These are phyloP conservation scores for Pulveroboletus sp. DNA, from an alignment of 768 basidiomycete species.

Conservation along the genomic window DNA sequence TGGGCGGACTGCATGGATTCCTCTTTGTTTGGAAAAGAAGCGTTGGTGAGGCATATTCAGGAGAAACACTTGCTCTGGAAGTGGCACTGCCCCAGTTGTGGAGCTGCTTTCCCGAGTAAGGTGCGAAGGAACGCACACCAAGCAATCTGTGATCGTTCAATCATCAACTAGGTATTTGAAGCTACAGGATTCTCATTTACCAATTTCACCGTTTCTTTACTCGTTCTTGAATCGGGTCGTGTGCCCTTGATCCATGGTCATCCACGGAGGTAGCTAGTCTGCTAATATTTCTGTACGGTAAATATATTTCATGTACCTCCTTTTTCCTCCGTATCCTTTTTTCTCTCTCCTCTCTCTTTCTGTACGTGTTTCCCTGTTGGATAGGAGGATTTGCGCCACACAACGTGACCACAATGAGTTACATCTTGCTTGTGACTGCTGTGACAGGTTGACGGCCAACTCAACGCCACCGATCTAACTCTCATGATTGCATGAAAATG, in stretches of 20 bases:
- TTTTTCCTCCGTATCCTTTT: neutral
- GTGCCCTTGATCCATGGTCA: neutral
- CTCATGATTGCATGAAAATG: neutral
- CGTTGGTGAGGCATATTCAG: conserved; percentile 22
- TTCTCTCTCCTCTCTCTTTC: neutral
- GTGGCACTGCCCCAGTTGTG: conserved; percentile 24
- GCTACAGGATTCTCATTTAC: neutral
- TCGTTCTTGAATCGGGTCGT: neutral
- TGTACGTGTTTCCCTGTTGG: neutral
- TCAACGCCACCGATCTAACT: no score
- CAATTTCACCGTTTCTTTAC: neutral
- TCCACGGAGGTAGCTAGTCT: conserved; percentile 8
- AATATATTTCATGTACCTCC: neutral
- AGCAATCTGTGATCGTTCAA: conserved; percentile 4
- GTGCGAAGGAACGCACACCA: conserved; percentile 18
- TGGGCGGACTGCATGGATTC: conserved; percentile 24
- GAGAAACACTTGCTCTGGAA: conserved; percentile 24
- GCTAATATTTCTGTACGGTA: conserved; percentile 1
- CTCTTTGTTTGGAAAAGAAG: conserved; percentile 15
- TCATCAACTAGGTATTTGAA: conserved; percentile 2
- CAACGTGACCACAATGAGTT: neutral
- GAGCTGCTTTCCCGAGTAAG: conserved; percentile 12
- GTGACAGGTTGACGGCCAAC: neutral
- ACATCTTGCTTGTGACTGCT: neutral
- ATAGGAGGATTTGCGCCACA: neutral